Percentiles rank a stretch among this genome's conserved stretches.
phyloP scores from a whole-genome alignment of 257 asterid species.

The Nyctanthes arbortristis region DNA sequence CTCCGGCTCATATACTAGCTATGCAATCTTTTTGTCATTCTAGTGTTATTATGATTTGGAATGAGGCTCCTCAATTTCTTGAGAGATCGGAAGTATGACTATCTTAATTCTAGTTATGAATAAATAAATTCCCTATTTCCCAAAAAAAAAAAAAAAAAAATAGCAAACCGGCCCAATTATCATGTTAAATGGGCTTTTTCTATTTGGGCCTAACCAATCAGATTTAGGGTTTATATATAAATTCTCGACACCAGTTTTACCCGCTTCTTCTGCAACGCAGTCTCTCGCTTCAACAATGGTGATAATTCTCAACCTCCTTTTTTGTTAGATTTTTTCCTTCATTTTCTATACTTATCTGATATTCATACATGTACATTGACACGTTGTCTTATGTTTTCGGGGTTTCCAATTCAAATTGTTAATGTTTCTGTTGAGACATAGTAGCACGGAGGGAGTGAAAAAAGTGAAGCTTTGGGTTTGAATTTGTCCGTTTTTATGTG shows the following conservation, averaged over 20 bases:
- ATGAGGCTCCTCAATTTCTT: too few relatives aligned
- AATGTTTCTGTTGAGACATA: neutral
- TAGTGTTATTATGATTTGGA: too few relatives aligned
- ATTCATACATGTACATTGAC: neutral
- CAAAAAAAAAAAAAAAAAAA: too few relatives aligned
- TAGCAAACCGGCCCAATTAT: too few relatives aligned
- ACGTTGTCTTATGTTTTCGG: neutral
- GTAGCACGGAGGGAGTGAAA: too few relatives aligned
- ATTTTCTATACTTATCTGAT: neutral
- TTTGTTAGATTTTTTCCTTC: neutral
- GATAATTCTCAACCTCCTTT: neutral
- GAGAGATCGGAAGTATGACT: too few relatives aligned
- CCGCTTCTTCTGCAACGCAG: neutral
- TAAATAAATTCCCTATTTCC: too few relatives aligned
- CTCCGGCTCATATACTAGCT: too few relatives aligned
- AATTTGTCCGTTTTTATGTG: neutral
- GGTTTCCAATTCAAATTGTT: neutral
- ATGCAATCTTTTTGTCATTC: too few relatives aligned
- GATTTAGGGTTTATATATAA: neutral
- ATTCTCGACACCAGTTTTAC: neutral
- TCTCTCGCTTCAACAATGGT: slow-evolving; percentile 5
- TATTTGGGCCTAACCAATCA: neutral
- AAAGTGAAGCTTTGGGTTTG: neutral
- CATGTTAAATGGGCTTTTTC: too few relatives aligned
- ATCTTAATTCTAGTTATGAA: too few relatives aligned